Percentiles rank a stretch among this genome's conserved stretches.
Conservation (phyloP, 768 basidiomycete genomes). For the Cystofilobasidium capitatum region DNA sequence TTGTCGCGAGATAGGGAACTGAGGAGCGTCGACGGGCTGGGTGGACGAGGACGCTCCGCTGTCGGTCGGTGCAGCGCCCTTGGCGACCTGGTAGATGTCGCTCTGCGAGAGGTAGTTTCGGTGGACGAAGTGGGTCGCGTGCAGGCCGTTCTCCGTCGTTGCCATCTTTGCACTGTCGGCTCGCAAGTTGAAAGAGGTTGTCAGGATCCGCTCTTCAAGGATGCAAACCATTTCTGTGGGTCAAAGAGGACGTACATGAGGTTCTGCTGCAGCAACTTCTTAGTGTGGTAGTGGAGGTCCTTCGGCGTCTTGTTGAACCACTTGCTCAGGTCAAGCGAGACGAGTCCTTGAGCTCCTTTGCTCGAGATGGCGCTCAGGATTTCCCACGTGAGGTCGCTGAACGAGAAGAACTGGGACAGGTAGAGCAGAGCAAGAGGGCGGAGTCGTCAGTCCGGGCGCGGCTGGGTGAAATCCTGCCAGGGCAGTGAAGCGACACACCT, state of each 20-base stretch:
- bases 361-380: slow-evolving; percentile 3
- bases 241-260: not conserved
- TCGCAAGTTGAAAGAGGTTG: not conserved
- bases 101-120: not conserved
- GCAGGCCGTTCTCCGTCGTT: not conserved
- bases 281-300: not conserved
- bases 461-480: not conserved
- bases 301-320: not conserved
- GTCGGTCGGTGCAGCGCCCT: no score
- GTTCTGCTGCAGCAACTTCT: not conserved
- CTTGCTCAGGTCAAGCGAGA: not conserved
- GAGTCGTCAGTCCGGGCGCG: not conserved
- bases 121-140: slow-evolving; percentile 1
- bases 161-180: not conserved
- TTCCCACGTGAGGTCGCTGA: not conserved
- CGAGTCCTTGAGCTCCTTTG: not conserved
- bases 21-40: not conserved
- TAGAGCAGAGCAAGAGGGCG: no score
- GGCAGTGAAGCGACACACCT: not conserved
- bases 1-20: not conserved
- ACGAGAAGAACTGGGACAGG: not conserved
- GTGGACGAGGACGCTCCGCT: no score
- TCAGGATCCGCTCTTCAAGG: not conserved
- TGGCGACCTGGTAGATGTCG: not conserved
- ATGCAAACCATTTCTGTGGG: no score